Conservation (phyloP, 2,329 filamentous ascomycete genomes). For the Aotearoamyces nothofagi region DNA sequence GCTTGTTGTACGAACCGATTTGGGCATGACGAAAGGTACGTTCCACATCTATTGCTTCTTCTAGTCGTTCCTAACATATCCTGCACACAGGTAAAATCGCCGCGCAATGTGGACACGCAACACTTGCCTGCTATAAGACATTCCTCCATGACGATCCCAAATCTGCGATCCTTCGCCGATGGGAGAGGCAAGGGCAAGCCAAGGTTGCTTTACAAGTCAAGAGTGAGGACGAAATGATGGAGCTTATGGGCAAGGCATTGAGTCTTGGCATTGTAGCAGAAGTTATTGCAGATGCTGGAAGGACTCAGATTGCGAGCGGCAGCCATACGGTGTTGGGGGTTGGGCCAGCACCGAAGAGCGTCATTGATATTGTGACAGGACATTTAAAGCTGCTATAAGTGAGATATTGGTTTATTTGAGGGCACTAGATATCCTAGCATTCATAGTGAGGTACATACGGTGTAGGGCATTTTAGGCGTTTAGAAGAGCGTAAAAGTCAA, state of each 20-base stretch:
- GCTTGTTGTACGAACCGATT: conserved; percentile 78
- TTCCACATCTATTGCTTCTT: conserved; percentile 5
- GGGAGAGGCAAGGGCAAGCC: conserved; percentile 77
- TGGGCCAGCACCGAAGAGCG: conserved; percentile 66
- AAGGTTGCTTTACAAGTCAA: conserved; percentile 90
- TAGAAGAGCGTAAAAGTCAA: too few species aligned
- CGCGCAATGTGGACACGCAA: conserved; percentile 91
- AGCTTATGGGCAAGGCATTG: conserved; percentile 61
- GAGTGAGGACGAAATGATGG: conserved; percentile 67
- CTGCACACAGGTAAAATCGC: conserved; percentile 71
- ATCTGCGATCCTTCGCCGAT: conserved; percentile 56
- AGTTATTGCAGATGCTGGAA: conserved; percentile 86
- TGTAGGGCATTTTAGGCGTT: too few species aligned
- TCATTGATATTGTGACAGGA: conserved; percentile 77
- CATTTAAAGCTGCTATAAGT: conserved; percentile 63
- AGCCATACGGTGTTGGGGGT: conserved; percentile 86
- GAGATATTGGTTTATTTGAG: background rate
- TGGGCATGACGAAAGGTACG: conserved; percentile 94
- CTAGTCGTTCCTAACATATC: conserved; percentile 2
- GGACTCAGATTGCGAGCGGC: conserved; percentile 89
- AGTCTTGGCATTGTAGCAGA: conserved; percentile 76
- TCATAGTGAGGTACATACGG: too few species aligned
- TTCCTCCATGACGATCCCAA: conserved; percentile 40
- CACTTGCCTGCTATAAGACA: conserved; percentile 89
- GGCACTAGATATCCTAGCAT: too few species aligned